Base-by-base conservation (phyloP, 2,329 filamentous ascomycete genomes). In the Fusarium albidum region DNA sequence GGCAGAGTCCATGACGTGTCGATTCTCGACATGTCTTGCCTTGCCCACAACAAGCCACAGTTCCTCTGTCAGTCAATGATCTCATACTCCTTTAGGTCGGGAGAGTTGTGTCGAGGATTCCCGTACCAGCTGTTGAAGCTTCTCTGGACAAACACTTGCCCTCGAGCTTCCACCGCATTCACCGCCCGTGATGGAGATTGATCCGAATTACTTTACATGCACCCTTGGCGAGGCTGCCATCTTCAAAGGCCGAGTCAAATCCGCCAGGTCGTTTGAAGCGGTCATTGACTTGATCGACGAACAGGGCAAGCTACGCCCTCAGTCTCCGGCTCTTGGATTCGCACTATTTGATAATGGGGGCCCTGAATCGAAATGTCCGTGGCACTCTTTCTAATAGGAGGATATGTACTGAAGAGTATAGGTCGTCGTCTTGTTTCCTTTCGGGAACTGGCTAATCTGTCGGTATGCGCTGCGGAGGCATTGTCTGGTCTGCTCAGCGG, bases 181-280 rank as follows among this genome's bases (percentile, higher is more conserved):
- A 14, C 13, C 9, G 12, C 14, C 10, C 14, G 0, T n/a, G 0
- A 66, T 66, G 61, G 15, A 25, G 1, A 18, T 17, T 3, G 21
- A 60, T 3, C 43, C 26, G 3, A 85, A 81, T 52, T 86, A 87
- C 68, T 87, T 87, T 63, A 79, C 79, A 4, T 87, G 84, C 67
- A 86, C 83, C 0, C 74, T 88, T 3, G 84, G 82, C 2, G 77
- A 87, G 65, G 82, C 83, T 10, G 71, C 74, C 1, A 55, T 57
- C 2, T 58, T 79, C 14, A 75, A 71, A 14, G 54, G 65, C 1
- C 27, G 55, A 5, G 14, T 3, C 31, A 56, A 65, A 10, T 15
- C 29, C 1, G 6, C 32, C 9, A 63, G 10, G 2, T 73, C 72
- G 26, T 67, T 80, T 76, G 61, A 70, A 3, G 82, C 77, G 1